These are phyloP conservation scores for Candida sphagnicola DNA, from an alignment of 805 yeast species.

Conservation along the genomic window DNA sequence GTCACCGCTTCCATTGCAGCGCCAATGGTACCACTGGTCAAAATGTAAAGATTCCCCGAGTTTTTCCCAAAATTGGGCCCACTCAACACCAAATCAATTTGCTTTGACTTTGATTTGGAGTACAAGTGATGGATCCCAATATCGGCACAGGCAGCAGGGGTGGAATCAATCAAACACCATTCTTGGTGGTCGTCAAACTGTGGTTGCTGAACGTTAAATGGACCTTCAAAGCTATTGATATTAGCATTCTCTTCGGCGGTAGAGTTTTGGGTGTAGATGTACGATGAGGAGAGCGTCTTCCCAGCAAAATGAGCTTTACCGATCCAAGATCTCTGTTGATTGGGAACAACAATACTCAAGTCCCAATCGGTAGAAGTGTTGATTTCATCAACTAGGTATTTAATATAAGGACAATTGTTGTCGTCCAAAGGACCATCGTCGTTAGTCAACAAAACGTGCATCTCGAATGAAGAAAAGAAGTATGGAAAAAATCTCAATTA, in stretches of 20 bases:
- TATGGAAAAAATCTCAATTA: too few species aligned
- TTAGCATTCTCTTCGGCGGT: conserved; percentile 43
- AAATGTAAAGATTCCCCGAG: conserved; percentile 80
- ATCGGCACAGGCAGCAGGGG: conserved; percentile 95
- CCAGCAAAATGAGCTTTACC: conserved; percentile 96
- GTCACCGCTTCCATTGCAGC: conserved; percentile 94
- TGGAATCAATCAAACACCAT: conserved; percentile 86
- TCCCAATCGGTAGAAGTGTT: conserved; percentile 72
- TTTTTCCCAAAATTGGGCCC: conserved; percentile 98
- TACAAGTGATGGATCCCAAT: conserved; percentile 77
- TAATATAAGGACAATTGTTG: conserved; percentile 77
- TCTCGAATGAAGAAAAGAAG: too few species aligned
- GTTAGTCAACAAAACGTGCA: conserved; percentile 68
- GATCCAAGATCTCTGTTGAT: conserved; percentile 89
- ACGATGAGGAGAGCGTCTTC: conserved; percentile 54
- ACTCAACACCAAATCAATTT: conserved; percentile 81
- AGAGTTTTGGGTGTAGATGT: conserved; percentile 50
- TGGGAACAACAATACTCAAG: conserved; percentile 78
- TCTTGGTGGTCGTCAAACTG: conserved; percentile 51
- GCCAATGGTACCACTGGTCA: conserved; percentile 94
- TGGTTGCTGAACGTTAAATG: conserved; percentile 51
- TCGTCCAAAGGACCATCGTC: conserved; percentile 95
- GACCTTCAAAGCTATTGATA: conserved; percentile 58
- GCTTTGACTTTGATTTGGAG: conserved; percentile 39
- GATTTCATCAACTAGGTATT: conserved; percentile 72